Base-by-base conservation (phyloP, 179 eudicot genomes). In the Gypsophila paniculata region DNA sequence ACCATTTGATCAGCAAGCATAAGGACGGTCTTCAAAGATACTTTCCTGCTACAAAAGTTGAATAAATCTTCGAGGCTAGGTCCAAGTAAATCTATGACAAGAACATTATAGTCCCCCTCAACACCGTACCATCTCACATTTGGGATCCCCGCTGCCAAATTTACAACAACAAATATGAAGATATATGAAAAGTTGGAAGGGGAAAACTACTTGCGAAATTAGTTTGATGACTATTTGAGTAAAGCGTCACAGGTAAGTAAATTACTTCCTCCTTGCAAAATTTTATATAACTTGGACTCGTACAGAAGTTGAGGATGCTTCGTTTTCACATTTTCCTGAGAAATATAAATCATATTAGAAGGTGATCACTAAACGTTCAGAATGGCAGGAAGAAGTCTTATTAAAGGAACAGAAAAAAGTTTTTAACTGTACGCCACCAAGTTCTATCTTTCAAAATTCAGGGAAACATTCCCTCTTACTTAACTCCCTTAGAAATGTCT, bases 1-100 rank as follows among this genome's bases (percentile, higher is more conserved):
- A 91, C 98, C 98, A 93, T 93, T 77, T 93, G 97, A 89, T 93
- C 98, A 21, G 98, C 98, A 82, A 93, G 96, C 98, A 93, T 93
- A 21, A 93, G 93, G 77, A 89, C 96, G 29, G 96, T 91, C 83
- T 91, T 91, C 77, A 91, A 77, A 49, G 96, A 91, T 70, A 94
- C 83, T 77, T 91, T 94, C 82, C 99, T 81, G 72, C 87, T 88
- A 81, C 99, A 94, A 63, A 90, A 94, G 76, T 82, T 88, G 85
- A 94, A 94, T 66, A 94, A 77, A 85, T 94, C 99, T 79, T 94
- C 99, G 46, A 94, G 88, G 86, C 99, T 94, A 70, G 96, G 99
- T 61, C 97, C 99, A 57, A 94, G 93, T 71, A 94, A 81, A 82
- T 94, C 99, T 85, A 94, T 90, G 65, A 94, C 99, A 52, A 94